Evolutionary conservation across 2,329 filamentous ascomycete species (phyloP).

Genomic region (Ophiostoma sp.): DNA sequence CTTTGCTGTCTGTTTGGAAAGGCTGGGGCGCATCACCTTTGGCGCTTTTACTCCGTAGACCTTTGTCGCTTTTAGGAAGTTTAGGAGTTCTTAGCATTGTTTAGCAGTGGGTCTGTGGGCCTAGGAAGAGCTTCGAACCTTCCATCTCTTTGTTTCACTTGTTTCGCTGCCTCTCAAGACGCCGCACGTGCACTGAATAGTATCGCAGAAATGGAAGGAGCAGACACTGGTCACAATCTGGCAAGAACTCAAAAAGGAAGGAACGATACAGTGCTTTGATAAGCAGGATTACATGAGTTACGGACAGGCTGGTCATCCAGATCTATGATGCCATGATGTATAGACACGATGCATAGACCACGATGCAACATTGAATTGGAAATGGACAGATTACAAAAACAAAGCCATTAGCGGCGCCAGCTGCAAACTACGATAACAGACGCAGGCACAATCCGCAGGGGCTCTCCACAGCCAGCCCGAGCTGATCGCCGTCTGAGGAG

Average conservation of each 20-base stretch:
- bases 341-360: not conserved
- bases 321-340: slow-evolving; percentile 9
- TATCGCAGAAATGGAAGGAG: not conserved
- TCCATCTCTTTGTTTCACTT: slow-evolving; percentile 20
- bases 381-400: slow-evolving; percentile 10
- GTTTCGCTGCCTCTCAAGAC: slow-evolving; percentile 5
- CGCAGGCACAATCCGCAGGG: slow-evolving; percentile 2
- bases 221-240: not conserved
- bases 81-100: not conserved
- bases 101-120: slow-evolving; percentile 12
- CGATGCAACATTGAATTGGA: not conserved
- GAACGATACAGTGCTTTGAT: not conserved
- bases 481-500: slow-evolving; percentile 4
- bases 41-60: too few relatives aligned
- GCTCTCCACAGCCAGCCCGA: slow-evolving; percentile 4
- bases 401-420: not conserved
- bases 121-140: slow-evolving; percentile 28
- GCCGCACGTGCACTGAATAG: not conserved
- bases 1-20: slow-evolving; percentile 18
- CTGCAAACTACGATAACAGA: not conserved
- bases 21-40: slow-evolving; percentile 17
- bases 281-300: not conserved
- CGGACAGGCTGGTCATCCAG: not conserved
- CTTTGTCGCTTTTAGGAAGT: slow-evolving; percentile 11
- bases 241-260: not conserved